Conservation (phyloP, 441 rosid genomes). For the Raphanus hybrid region DNA sequence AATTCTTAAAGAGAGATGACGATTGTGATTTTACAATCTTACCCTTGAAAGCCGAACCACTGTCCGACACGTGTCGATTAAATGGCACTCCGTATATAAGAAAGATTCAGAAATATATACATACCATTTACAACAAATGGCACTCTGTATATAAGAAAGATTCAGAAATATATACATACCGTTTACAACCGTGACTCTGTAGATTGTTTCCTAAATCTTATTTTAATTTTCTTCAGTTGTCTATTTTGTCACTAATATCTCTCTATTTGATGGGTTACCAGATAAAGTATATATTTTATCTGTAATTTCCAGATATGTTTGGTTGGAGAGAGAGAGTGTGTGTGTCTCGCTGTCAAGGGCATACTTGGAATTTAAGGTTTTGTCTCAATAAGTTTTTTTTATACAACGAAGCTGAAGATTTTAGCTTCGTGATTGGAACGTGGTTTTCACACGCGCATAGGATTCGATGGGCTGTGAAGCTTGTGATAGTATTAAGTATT, state of each 20-base stretch:
- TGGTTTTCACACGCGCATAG: constrained; percentile 37
- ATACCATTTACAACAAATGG: constrained; percentile 1
- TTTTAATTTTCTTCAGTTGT: neutral
- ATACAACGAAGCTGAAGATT: constrained; percentile 36
- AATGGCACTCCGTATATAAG: constrained; percentile 24
- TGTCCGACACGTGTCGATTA: constrained; percentile 34
- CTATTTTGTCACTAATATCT: neutral
- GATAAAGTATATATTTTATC: neutral
- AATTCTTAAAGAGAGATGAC: constrained; percentile 27
- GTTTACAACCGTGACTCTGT: neutral
- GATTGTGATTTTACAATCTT: neutral
- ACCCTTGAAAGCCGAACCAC: constrained; percentile 15
- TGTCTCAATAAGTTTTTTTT: constrained; percentile 1
- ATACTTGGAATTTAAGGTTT: constrained; percentile 18
- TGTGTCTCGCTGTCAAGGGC: constrained; percentile 28
- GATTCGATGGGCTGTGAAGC: constrained; percentile 36
- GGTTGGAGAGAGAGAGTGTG: constrained; percentile 17
- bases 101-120: constrained; percentile 16
- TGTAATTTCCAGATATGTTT: constrained; percentile 29
- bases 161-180: constrained; percentile 4
- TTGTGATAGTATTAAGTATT: neutral
- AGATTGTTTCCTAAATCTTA: neutral
- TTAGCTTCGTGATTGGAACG: constrained; percentile 35
- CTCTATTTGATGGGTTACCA: constrained; percentile 14
- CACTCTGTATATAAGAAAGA: constrained; percentile 23